These are phyloP conservation scores for Pulveroboletus sp. DNA, from an alignment of 768 basidiomycete species.

Conservation along the genomic window DNA sequence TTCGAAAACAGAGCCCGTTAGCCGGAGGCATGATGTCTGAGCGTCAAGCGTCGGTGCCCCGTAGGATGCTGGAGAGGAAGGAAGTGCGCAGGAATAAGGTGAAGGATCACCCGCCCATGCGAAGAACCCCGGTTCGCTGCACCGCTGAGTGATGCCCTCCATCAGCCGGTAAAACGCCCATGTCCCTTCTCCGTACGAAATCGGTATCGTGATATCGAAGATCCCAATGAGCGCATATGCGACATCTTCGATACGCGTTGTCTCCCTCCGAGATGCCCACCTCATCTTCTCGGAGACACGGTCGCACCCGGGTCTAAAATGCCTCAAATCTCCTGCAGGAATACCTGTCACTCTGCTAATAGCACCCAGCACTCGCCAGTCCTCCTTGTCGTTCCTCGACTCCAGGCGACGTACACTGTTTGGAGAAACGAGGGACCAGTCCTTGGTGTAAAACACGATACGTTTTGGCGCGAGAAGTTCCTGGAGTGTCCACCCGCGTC, in stretches of 20 bases:
- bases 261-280: background rate
- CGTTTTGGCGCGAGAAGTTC: background rate
- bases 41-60: too few relatives aligned
- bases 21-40: too few relatives aligned
- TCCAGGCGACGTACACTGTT: too few relatives aligned
- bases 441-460: background rate
- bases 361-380: background rate
- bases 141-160: background rate
- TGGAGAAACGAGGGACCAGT: background rate
- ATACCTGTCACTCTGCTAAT: background rate
- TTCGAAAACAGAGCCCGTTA: too few relatives aligned
- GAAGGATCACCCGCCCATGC: slow-evolving; percentile 1
- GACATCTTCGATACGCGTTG: background rate
- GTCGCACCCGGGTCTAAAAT: background rate
- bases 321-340: background rate
- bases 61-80: background rate
- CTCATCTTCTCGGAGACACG: slow-evolving; percentile 4
- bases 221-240: slow-evolving; percentile 4
- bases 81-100: background rate
- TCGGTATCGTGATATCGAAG: slow-evolving; percentile 2
- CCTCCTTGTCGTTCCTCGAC: slow-evolving; percentile 1
- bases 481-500: slow-evolving; percentile 3
- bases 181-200: slow-evolving; percentile 1
- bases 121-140: background rate
- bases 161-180: slow-evolving; percentile 1